Evolutionary conservation across 495 filamentous ascomycete genomes (phyloP).

Genomic region (Neurospora sp.): DNA sequence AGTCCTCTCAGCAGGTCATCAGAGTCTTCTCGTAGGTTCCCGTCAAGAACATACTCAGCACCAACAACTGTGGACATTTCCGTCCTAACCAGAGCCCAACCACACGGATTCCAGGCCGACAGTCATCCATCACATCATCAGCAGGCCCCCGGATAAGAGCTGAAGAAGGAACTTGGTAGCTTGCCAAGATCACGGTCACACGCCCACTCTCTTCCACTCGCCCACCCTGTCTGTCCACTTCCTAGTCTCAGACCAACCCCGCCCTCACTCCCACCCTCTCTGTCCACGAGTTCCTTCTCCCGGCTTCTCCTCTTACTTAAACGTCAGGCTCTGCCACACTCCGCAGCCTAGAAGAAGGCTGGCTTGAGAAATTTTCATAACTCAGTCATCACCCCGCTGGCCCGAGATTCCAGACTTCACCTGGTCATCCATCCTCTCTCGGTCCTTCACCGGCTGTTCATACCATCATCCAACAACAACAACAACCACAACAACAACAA

Average conservation of each 20-base stretch:
- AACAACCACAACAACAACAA: neutral
- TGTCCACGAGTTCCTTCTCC: neutral
- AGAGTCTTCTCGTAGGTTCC: neutral
- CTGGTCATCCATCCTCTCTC: neutral
- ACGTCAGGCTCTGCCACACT: neutral
- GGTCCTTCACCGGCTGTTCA: neutral
- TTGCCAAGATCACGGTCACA: neutral
- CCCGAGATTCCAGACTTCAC: neutral
- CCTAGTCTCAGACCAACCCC: slow-evolving; percentile 2
- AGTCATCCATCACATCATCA: slow-evolving; percentile 1
- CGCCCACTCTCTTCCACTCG: slow-evolving; percentile 1
- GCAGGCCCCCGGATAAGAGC: neutral
- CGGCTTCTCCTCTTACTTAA: neutral
- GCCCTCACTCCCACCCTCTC: slow-evolving; percentile 1
- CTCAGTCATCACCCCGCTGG: neutral
- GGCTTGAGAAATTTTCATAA: neutral
- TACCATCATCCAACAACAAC: slow-evolving; percentile 3
- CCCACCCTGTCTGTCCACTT: slow-evolving; percentile 3
- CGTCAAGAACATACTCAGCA: neutral
- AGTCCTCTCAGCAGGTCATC: neutral
- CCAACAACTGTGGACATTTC: too few relatives aligned
- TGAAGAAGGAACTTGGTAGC: neutral
- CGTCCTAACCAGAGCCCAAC: neutral
- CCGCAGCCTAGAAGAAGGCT: neutral
- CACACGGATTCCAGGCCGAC: neutral